Percentiles rank a stretch among this genome's conserved stretches.
Conservation (phyloP, 2,329 filamentous ascomycete species). For the Nothophoma quercina region DNA sequence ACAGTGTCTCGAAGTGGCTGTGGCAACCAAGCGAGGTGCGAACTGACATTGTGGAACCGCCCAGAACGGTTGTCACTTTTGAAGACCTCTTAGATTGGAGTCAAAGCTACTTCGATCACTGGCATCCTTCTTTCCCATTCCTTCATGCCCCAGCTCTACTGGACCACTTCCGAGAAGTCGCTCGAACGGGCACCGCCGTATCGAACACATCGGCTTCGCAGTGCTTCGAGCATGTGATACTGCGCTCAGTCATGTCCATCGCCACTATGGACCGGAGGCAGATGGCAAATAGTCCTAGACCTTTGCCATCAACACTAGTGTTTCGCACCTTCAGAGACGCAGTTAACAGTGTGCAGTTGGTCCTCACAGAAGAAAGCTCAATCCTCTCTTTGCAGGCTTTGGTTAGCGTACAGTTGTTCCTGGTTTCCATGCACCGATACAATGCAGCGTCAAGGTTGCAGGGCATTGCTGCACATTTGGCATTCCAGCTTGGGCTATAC, state of each 20-base stretch:
- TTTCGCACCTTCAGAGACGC: constrained; percentile 34
- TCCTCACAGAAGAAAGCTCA: constrained; percentile 33
- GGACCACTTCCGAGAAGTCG: constrained; percentile 24
- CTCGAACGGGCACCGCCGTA: background rate
- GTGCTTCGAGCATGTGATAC: constrained; percentile 26
- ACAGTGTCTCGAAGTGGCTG: constrained; percentile 33
- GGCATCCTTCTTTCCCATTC: constrained; percentile 37
- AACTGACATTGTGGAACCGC: background rate
- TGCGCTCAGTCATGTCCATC: constrained; percentile 36
- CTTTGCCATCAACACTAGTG: constrained; percentile 21
- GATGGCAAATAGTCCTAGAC: constrained; percentile 11
- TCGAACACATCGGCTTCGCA: constrained; percentile 2
- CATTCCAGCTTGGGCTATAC: constrained; percentile 30
- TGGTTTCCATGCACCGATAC: constrained; percentile 35
- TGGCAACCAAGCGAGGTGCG: constrained; percentile 28
- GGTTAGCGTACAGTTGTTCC: constrained; percentile 33
- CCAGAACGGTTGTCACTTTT: constrained; percentile 17
- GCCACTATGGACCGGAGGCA: constrained; percentile 32
- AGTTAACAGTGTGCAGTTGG: constrained; percentile 23
- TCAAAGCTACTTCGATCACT: constrained; percentile 38
- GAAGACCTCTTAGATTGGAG: constrained; percentile 37
- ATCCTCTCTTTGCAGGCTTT: constrained; percentile 33
- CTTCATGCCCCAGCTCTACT: constrained; percentile 33
- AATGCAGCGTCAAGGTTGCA: constrained; percentile 35
- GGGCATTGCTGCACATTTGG: constrained; percentile 30